A percentile compares a stretch with the other conserved stretches of the same genome.
These are phyloP conservation scores for Panus rudis DNA, from an alignment of 768 basidiomycete species.

Conservation along the genomic window DNA sequence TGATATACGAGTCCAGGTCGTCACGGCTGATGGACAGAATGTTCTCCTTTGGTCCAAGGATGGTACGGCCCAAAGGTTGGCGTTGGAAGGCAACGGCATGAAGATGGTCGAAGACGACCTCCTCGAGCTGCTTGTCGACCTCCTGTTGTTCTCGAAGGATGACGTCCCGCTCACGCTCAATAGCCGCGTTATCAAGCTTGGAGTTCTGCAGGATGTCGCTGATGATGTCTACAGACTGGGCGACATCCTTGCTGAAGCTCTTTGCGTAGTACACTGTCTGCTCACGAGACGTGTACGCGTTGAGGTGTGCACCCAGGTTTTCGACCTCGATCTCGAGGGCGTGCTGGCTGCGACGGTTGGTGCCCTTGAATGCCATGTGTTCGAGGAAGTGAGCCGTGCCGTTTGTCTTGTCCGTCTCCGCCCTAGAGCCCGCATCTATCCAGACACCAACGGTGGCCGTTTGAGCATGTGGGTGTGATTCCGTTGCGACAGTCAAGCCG, in stretches of 20 bases:
- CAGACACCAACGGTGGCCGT: slow-evolving; percentile 99
- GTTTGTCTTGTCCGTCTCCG: slow-evolving; percentile 91
- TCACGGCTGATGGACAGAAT: slow-evolving; percentile 92
- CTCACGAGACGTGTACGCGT: slow-evolving; percentile 97
- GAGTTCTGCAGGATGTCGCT: slow-evolving; percentile 97
- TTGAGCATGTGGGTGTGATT: slow-evolving; percentile 82
- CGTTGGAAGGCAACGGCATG: slow-evolving; percentile 96
- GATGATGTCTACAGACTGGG: slow-evolving; percentile 89
- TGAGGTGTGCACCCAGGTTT: slow-evolving; percentile 94
- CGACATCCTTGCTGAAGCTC: slow-evolving; percentile 94
- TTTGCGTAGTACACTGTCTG: slow-evolving; percentile 99
- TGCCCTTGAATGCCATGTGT: slow-evolving; percentile 98
- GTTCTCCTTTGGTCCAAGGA: slow-evolving; percentile 93
- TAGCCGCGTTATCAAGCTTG: slow-evolving; percentile 78
- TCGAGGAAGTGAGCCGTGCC: slow-evolving; percentile 99
- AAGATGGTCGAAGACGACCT: slow-evolving; percentile 97
- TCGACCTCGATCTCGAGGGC: slow-evolving; percentile 95
- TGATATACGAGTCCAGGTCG: slow-evolving; percentile 86
- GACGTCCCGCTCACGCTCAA: slow-evolving; percentile 95
- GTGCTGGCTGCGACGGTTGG: slow-evolving; percentile 80
- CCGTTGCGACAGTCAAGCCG: slow-evolving; percentile 92
- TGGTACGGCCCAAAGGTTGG: slow-evolving; percentile 93
- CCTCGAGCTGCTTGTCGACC: slow-evolving; percentile 97
- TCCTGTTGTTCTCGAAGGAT: slow-evolving; percentile 97
- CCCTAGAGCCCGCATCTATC: slow-evolving; percentile 97